Evolutionary conservation across 192 early-diverging fungal genomes (phyloP).

Genomic region (Coemansia asiatica): DNA sequence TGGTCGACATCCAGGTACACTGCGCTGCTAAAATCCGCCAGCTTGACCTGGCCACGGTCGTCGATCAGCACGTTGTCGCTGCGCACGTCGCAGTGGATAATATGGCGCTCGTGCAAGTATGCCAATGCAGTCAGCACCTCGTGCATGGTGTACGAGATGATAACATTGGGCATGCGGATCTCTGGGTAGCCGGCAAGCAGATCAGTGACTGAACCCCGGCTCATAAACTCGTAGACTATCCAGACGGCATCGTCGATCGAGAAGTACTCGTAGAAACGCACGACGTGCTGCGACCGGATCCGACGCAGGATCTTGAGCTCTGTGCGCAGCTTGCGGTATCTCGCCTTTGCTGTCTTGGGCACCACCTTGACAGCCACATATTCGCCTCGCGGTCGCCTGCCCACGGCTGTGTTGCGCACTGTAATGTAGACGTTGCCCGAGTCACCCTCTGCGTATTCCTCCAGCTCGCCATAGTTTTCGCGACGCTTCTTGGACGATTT

Average conservation of each 20-base stretch:
- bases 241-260: conserved; percentile 56
- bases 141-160: conserved; percentile 48
- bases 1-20: conserved; percentile 46
- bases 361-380: conserved; percentile 56
- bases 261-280: conserved; percentile 56
- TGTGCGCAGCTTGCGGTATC: conserved; percentile 53
- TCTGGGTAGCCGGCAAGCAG: conserved; percentile 54
- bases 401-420: conserved; percentile 26
- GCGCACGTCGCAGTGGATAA: conserved; percentile 57
- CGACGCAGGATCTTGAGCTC: conserved; percentile 55
- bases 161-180: conserved; percentile 40
- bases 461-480: conserved; percentile 55
- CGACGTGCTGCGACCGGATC: conserved; percentile 51
- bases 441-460: conserved; percentile 58
- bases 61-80: conserved; percentile 58
- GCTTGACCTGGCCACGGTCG: conserved; percentile 65
- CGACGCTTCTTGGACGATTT: conserved; percentile 50
- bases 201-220: conserved; percentile 54
- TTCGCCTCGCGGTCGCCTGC: conserved; percentile 44
- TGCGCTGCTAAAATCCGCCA: conserved; percentile 59
- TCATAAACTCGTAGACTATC: conserved; percentile 61
- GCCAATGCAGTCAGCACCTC: conserved; percentile 55
- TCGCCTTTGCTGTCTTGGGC: conserved; percentile 46
- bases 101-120: conserved; percentile 52
- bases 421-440: conserved; percentile 53